These are phyloP conservation scores for Phialemonium atrogriseum DNA, from an alignment of 2,329 filamentous ascomycete genomes.

Conservation along the genomic window DNA sequence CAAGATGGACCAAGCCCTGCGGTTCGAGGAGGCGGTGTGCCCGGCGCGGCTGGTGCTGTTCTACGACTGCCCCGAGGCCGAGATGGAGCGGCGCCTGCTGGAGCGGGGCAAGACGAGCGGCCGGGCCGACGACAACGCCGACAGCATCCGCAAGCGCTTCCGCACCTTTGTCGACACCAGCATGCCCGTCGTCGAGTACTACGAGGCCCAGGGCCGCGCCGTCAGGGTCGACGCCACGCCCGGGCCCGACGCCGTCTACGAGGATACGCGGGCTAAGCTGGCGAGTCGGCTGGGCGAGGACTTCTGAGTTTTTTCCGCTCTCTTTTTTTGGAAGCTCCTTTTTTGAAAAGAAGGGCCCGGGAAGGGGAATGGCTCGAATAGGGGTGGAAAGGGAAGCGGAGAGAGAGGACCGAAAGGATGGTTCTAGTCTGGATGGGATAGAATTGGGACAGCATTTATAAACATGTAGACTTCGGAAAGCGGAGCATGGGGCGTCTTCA, in stretches of 20 bases:
- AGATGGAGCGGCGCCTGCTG: conserved; percentile 76
- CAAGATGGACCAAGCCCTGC: conserved; percentile 93
- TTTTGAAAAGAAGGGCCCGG: neutral
- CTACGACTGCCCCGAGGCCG: conserved; percentile 84
- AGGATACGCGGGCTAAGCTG: conserved; percentile 42
- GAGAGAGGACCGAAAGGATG: too few relatives aligned
- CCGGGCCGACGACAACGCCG: conserved; percentile 84
- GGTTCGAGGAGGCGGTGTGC: conserved; percentile 87
- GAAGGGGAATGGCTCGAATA: too few relatives aligned
- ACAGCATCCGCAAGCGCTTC: conserved; percentile 95
- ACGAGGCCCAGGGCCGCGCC: conserved; percentile 66
- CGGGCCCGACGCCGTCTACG: conserved; percentile 53
- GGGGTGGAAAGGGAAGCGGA: neutral
- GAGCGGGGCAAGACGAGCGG: conserved; percentile 91
- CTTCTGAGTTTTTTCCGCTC: conserved; percentile 20
- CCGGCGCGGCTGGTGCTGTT: conserved; percentile 81
- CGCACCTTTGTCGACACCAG: conserved; percentile 88
- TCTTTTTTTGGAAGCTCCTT: neutral
- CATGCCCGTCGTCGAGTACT: conserved; percentile 93
- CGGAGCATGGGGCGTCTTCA: too few relatives aligned
- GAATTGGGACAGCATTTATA: neutral
- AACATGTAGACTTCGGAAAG: neutral
- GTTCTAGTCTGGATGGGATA: too few relatives aligned
- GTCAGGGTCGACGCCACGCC: conserved; percentile 70
- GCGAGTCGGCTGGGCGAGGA: conserved; percentile 37